Evolutionary conservation across 2,329 filamentous ascomycete genomes (phyloP), one percentile per base, ranked within the genome.

Genomic region (Biscogniauxia marginata): DNA sequence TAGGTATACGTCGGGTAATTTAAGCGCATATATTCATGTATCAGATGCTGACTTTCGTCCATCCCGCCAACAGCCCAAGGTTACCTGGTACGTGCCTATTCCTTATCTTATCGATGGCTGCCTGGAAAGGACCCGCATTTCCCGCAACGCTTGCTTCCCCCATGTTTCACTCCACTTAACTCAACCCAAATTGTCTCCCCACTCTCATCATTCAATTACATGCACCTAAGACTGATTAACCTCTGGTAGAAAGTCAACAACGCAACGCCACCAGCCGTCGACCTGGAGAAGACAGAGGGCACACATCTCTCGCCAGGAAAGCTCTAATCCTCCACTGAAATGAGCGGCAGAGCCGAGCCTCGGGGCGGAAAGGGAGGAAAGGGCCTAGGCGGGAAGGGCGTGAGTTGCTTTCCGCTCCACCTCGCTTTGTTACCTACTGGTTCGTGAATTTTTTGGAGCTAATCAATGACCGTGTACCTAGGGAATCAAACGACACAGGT

Each of bases 401-500:
- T 68, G 63, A 52, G 64, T 55, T n/a, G n/a, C n/a, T n/a, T n/a
- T 16, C 19, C 23, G 19, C 23, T 13, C 19, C n/a, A 22, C n/a
- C n/a, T 20, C 20, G 2, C 22, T 7, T 7, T 16, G 16, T 6
- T 8, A 49, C 3, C 4, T 9, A 8, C 25, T 19, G 5, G 44
- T 19, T 16, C 44, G 44, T 46, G 44, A 46, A 46, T 46, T 46
- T 46, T 22, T 6, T 23, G 5, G n/a, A n/a, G 49, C 55, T 62
- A 54, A 62, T 18, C 53, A 34, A 46, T n/a, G 23, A 45, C 34
- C 39, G 22, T 53, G 50, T 54, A 49, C 46, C 34, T 25, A 68
- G 66, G 65, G 63, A 4, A 51, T 64, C 20, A 67, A 66, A 30
- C 62, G 66, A 50, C 66, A 68, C 52, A 63, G 66, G 66, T 68